These are phyloP conservation scores for Taphrina flavorubra DNA, from an alignment of 1,139 yeast species.

Conservation along the genomic window DNA sequence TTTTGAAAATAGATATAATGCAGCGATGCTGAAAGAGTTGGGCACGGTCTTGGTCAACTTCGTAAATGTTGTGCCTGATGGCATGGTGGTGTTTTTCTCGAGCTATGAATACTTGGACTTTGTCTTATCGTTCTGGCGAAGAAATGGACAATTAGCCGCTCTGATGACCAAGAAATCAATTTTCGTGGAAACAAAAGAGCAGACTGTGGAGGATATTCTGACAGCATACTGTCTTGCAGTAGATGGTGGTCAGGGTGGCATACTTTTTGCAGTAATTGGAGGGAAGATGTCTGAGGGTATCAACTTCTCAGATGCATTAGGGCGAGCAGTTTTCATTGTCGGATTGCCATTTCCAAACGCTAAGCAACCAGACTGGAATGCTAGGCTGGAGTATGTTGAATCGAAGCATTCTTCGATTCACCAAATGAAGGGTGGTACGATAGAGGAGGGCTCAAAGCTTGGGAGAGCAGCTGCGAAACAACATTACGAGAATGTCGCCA, in stretches of 20 bases:
- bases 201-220: constrained; percentile 57
- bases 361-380: constrained; percentile 79
- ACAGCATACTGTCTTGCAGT: constrained; percentile 57
- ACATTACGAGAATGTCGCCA: constrained; percentile 83
- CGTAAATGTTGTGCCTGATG: constrained; percentile 64
- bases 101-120: constrained; percentile 74
- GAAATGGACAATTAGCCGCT: constrained; percentile 7
- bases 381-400: constrained; percentile 67
- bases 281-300: constrained; percentile 95
- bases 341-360: constrained; percentile 93
- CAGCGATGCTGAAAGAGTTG: constrained; percentile 58
- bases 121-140: constrained; percentile 62
- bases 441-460: constrained; percentile 45
- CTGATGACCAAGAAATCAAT: constrained; percentile 46
- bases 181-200: constrained; percentile 55
- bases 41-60: constrained; percentile 61
- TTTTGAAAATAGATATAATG: constrained; percentile 64
- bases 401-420: constrained; percentile 2
- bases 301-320: constrained; percentile 82
- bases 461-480: constrained; percentile 61
- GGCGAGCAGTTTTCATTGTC: constrained; percentile 83
- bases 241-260: constrained; percentile 59
- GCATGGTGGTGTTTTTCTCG: constrained; percentile 78
- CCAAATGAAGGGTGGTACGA: constrained; percentile 1
- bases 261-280: constrained; percentile 85